Evolutionary conservation across 2,329 filamentous ascomycete genomes (phyloP).

Genomic region (Dactylellina parvicollis): DNA sequence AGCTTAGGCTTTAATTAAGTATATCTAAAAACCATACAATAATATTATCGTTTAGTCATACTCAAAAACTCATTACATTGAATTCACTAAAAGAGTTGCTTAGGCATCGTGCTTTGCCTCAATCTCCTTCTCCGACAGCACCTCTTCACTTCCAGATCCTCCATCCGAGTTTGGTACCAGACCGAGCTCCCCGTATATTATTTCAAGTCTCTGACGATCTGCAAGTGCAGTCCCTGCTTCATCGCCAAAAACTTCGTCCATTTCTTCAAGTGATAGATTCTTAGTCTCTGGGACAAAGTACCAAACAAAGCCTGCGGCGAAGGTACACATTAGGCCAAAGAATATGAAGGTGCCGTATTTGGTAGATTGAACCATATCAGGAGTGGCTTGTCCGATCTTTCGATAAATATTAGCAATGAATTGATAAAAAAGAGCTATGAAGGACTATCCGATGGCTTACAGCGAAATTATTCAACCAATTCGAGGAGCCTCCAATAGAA

Average conservation of each 20-base stretch:
- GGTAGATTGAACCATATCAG: conserved; percentile 70
- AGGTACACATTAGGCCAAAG: conserved; percentile 68
- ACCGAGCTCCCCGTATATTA: conserved; percentile 35
- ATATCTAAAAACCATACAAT: background rate
- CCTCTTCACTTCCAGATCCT: conserved; percentile 26
- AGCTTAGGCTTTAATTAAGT: background rate
- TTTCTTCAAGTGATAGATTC: conserved; percentile 68
- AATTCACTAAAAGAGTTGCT: background rate
- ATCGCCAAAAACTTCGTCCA: conserved; percentile 64
- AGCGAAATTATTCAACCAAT: conserved; percentile 73
- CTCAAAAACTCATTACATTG: background rate
- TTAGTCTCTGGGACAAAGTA: conserved; percentile 70
- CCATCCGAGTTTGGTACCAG: conserved; percentile 30
- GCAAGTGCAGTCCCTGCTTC: conserved; percentile 55
- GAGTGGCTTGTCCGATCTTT: conserved; percentile 71
- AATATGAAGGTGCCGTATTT: conserved; percentile 70
- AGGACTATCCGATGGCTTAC: conserved; percentile 56
- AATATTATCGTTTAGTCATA: background rate
- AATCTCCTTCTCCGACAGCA: conserved; percentile 35
- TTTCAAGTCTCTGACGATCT: conserved; percentile 43
- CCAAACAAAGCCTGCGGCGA: conserved; percentile 66
- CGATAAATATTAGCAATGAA: background rate
- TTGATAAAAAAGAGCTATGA: conserved; percentile 55
- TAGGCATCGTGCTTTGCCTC: conserved; percentile 39
- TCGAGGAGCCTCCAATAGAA: conserved; percentile 71